Evolutionary conservation across 306 rosid species (phyloP), one percentile per base, ranked within the genome.

Genomic region (Ochetophila trinervis): DNA sequence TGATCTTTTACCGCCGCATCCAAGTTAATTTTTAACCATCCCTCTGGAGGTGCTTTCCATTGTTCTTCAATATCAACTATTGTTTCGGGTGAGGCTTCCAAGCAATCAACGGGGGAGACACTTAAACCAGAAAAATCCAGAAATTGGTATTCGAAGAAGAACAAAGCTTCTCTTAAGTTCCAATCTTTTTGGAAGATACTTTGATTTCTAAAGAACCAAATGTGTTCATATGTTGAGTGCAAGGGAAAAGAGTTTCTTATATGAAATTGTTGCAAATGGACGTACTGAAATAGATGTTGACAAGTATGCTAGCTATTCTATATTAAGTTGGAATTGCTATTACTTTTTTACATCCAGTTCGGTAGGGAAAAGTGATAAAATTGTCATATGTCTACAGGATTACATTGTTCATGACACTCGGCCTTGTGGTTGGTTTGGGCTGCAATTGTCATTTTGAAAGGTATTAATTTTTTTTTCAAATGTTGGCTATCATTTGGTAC

Each of bases 191-290:
- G n/a, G n/a, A n/a, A n/a, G n/a, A n/a, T n/a, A n/a, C n/a, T n/a
- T n/a, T n/a, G n/a, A n/a, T n/a, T n/a, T n/a, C n/a, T n/a, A n/a
- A n/a, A n/a, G n/a, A n/a, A n/a, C n/a, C n/a, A n/a, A 60, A 37
- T 58, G 8, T 65, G 64, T 57, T 60, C 13, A 55, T 16, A 57
- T 71, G 15, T 21, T 89, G 97, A 83, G 81, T 56, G 65, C 85
- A 57, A 78, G 74, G 65, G 86, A 78, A 68, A 93, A 93, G 74
- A 45, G 74, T 60, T 93, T 89, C 84, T 78, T 93, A 71, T 93
- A 84, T 80, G 98, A 93, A 72, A 89, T 93, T 70, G 98, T 93
- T 74, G 97, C 98, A 54, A 93, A 93, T 76, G 98, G 97, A 49
- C 80, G 89, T 73, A 93, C 86, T 74, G 97, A 95, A 76, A 90